Evolutionary conservation across 2,329 filamentous ascomycete genomes (phyloP), one percentile per base, ranked within the genome.

Genomic region (Metarhizium guizhouense): DNA sequence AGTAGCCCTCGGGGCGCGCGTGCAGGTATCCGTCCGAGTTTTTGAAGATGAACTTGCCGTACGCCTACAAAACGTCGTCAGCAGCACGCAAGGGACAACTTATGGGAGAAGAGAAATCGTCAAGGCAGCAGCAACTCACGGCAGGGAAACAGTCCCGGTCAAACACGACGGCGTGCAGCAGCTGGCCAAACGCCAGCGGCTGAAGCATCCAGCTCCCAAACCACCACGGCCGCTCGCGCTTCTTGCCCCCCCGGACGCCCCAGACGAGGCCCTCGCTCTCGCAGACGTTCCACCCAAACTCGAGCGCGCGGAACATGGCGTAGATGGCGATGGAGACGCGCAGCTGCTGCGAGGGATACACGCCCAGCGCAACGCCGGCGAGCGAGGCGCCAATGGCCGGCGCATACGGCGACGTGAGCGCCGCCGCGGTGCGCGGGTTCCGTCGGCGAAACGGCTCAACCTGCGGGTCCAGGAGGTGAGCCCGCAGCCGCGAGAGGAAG

Each of bases 321-420:
- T 93, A 95, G 58, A 97, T 89, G 14, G 90, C 86, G 50, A 94
- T 80, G 0, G 88, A 90, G 54, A 93, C 77, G 52, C 94, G 85
- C 62, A 94, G 70, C 66, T 82, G 78, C 60, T 75, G 71, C 1
- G 82, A 62, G 67, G 93, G 77, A 60, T 84, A 89, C 10, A 95
- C 80, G 7, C 88, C 89, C 18, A 97, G 76, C 52, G 89, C 86
- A 52, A 95, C 80, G 3, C 93, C 93, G 1, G 93, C 90, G 51
- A 96, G 71, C 63, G 89, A 91, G 6, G 93, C 92, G 11, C 93
- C 94, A n/a, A 96, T 79, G 2, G 92, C 91, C 1, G 93, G 93
- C 1, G 93, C 88, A 67, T 91, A 87, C 10, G 81, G 80, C 2
- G 90, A 95, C 0, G 91, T 96, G 56, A 99, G 77, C 0, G 88